Conservation (phyloP, 306 rosid genomes). For the Begonia masoniana region DNA sequence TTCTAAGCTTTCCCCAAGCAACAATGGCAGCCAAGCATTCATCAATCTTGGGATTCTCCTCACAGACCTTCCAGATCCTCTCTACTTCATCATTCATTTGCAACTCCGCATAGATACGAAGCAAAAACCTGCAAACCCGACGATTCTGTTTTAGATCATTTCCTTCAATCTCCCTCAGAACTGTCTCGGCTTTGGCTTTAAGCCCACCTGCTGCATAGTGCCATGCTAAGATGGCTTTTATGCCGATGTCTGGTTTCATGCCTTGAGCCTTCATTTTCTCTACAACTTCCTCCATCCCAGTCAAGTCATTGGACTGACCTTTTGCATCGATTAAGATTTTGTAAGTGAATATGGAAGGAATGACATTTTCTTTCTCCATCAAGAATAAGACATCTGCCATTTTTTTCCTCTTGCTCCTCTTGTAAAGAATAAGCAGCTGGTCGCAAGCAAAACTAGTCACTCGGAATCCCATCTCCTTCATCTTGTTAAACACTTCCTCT, state of each 20-base stretch:
- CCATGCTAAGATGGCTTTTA: constrained; percentile 26
- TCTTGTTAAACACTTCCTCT: constrained; percentile 58
- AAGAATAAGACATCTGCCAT: constrained; percentile 60
- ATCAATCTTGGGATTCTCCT: constrained; percentile 24
- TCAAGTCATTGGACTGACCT: constrained; percentile 46
- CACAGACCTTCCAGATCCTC: constrained; percentile 65
- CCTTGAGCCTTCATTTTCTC: constrained; percentile 66
- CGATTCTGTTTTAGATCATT: constrained; percentile 23
- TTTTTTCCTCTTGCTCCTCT: constrained; percentile 52
- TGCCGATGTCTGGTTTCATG: constrained; percentile 26
- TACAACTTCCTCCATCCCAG: constrained; percentile 65
- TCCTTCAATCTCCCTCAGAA: constrained; percentile 61
- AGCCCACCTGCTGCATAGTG: constrained; percentile 59
- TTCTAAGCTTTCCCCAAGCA: constrained; percentile 72
- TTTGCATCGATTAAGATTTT: constrained; percentile 47
- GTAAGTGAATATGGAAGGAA: constrained; percentile 50
- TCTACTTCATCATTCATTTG: constrained; percentile 57
- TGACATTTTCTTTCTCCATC: constrained; percentile 71
- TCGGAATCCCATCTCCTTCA: constrained; percentile 57
- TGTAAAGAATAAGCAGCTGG: constrained; percentile 71
- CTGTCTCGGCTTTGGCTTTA: constrained; percentile 49
- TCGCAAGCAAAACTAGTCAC: constrained; percentile 49
- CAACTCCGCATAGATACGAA: constrained; percentile 51
- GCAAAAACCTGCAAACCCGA: constrained; percentile 26
- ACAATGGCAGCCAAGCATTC: constrained; percentile 57